Evolutionary conservation across 257 asterid genomes (phyloP).

Genomic region (Forsythia suspensa): DNA sequence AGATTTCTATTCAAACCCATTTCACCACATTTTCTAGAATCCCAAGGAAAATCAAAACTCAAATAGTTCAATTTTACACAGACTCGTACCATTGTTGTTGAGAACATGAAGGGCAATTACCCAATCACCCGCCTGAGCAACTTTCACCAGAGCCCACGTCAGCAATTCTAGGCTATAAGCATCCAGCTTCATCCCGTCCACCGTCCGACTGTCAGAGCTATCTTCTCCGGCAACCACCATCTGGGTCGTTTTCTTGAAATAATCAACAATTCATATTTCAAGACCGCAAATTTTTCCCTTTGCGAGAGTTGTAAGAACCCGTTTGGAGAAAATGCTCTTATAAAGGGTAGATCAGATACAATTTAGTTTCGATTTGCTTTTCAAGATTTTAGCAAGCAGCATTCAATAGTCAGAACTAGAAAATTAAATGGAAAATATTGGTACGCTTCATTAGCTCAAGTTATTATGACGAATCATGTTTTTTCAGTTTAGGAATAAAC

Average conservation of each 20-base stretch:
- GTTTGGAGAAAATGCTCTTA: background rate
- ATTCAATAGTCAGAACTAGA: slow-evolving; percentile 20
- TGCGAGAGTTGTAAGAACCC: slow-evolving; percentile 1
- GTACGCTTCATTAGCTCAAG: slow-evolving; percentile 20
- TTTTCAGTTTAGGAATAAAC: slow-evolving; percentile 3
- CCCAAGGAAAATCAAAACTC: background rate
- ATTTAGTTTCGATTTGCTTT: slow-evolving; percentile 25
- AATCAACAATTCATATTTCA: background rate
- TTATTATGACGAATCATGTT: slow-evolving; percentile 27
- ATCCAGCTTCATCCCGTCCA: slow-evolving; percentile 88
- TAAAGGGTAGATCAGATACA: slow-evolving; percentile 17
- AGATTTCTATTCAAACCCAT: background rate
- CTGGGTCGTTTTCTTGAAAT: slow-evolving; percentile 22
- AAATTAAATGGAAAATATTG: slow-evolving; percentile 25
- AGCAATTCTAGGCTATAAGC: slow-evolving; percentile 72
- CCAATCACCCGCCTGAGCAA: slow-evolving; percentile 86
- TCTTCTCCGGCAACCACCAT: slow-evolving; percentile 43
- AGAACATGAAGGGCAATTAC: slow-evolving; percentile 93
- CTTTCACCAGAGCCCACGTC: slow-evolving; percentile 95
- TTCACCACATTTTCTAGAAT: background rate
- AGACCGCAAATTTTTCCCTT: background rate
- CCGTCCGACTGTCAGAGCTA: slow-evolving; percentile 52
- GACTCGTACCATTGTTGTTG: slow-evolving; percentile 51
- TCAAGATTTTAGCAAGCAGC: slow-evolving; percentile 26
- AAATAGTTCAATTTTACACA: background rate